Percentiles rank a stretch among this genome's conserved stretches.
phyloP scores from a whole-genome alignment of 1,139 yeast genomes.

The Blastobotrys arbuscula region DNA sequence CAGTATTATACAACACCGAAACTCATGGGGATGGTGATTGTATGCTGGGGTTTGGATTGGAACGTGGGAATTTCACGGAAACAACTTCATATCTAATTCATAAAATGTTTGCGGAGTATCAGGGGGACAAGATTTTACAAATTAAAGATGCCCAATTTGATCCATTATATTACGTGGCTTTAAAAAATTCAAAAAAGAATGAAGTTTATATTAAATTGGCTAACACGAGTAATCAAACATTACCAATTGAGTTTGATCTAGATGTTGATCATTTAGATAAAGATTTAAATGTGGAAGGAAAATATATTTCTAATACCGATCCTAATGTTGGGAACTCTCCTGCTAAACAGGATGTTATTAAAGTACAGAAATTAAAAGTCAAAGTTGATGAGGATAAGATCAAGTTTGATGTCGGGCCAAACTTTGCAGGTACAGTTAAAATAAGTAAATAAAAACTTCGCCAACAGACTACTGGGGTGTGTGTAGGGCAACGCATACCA shows the following conservation, averaged over 20 bases:
- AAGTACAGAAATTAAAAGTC: neutral
- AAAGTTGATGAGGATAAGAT: neutral
- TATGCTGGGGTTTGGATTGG: constrained; percentile 7
- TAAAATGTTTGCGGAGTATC: constrained; percentile 6
- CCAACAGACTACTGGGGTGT: too few relatives aligned
- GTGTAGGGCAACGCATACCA: too few relatives aligned
- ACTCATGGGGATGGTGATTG: neutral
- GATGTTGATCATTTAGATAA: constrained; percentile 6
- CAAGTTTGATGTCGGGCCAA: too few relatives aligned
- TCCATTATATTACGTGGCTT: constrained; percentile 13
- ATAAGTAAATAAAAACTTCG: too few relatives aligned
- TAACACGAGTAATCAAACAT: constrained; percentile 2
- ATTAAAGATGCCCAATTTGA: constrained; percentile 9
- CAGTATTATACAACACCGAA: neutral
- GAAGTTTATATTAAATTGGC: constrained; percentile 11
- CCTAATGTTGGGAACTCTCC: constrained; percentile 7
- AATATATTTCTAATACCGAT: neutral
- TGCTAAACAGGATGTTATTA: neutral
- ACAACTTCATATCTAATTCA: constrained; percentile 9
- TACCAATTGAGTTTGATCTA: constrained; percentile 2
- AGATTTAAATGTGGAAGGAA: neutral
- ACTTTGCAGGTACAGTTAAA: too few relatives aligned
- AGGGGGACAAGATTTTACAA: constrained; percentile 12
- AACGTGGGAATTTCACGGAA: constrained; percentile 1
- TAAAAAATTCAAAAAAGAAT: constrained; percentile 8